Conservation (phyloP, 2,329 filamentous ascomycete species). For the Cercospora zeina region DNA sequence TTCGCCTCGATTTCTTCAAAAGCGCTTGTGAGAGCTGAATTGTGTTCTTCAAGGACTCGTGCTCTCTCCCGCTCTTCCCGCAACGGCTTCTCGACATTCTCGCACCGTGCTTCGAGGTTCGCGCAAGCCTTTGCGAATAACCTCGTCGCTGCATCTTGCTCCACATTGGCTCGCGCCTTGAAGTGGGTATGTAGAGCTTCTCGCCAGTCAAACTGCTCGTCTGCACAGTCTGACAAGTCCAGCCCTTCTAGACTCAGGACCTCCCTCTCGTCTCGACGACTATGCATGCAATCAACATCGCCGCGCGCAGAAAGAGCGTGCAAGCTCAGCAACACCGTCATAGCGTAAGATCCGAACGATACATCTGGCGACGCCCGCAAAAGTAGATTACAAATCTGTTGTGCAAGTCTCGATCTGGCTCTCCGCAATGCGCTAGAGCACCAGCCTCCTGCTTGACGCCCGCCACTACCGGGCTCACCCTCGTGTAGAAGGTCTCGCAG, state of each 20-base stretch:
- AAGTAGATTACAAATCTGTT: conserved; percentile 28
- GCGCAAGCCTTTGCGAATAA: conserved; percentile 56
- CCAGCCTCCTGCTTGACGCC: conserved; percentile 17
- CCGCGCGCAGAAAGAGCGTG: conserved; percentile 27
- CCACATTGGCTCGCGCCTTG: conserved; percentile 45
- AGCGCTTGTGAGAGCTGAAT: conserved; percentile 41
- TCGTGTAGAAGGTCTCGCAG: conserved; percentile 12
- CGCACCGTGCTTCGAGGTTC: conserved; percentile 59
- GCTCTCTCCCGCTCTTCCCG: conserved; percentile 47
- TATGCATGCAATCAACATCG: conserved; percentile 25
- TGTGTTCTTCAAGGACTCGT: conserved; percentile 40
- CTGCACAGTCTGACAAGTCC: not conserved
- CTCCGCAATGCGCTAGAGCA: conserved; percentile 25
- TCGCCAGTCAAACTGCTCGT: conserved; percentile 49
- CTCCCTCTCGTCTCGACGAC: conserved; percentile 19
- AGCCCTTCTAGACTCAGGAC: conserved; percentile 13
- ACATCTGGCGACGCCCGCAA: conserved; percentile 26
- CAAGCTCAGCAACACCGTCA: conserved; percentile 26
- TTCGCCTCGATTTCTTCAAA: conserved; percentile 44
- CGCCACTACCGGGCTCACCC: not conserved
- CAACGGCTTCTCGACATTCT: conserved; percentile 57
- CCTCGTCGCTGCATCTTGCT: conserved; percentile 51
- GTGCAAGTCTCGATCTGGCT: conserved; percentile 25
- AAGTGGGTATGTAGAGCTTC: conserved; percentile 49
- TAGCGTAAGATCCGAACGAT: conserved; percentile 19